Conservation (phyloP, 768 basidiomycete species). For the Leccinum truebloodii region DNA sequence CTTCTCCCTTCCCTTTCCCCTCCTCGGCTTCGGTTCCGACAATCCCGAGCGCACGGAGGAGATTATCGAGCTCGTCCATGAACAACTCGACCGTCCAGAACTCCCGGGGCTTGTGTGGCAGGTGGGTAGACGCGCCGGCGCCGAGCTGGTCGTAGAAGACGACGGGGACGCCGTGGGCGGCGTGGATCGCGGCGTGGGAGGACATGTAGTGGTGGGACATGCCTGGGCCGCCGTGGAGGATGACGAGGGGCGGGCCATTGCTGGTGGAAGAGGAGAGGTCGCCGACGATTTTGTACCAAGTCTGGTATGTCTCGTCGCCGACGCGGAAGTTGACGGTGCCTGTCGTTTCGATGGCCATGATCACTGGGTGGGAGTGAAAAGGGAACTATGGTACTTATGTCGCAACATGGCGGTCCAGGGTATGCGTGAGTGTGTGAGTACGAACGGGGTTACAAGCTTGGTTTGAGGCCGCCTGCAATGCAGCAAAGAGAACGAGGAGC, state of each 20-base stretch:
- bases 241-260: slow-evolving; percentile 29
- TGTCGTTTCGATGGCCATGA: slow-evolving; percentile 13
- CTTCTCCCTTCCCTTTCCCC: neutral
- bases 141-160: slow-evolving; percentile 54
- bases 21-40: neutral
- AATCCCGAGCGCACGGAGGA: slow-evolving; percentile 45
- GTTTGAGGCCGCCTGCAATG: too few relatives aligned
- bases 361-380: neutral
- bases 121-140: slow-evolving; percentile 43
- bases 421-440: too few relatives aligned
- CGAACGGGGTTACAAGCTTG: too few relatives aligned
- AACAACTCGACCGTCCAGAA: slow-evolving; percentile 53
- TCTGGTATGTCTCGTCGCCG: slow-evolving; percentile 32
- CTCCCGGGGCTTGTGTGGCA: slow-evolving; percentile 34
- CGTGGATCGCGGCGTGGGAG: slow-evolving; percentile 35
- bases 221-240: slow-evolving; percentile 47
- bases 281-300: slow-evolving; percentile 45
- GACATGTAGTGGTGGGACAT: slow-evolving; percentile 35
- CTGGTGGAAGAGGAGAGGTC: slow-evolving; percentile 27
- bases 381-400: neutral
- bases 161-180: slow-evolving; percentile 35
- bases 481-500: too few relatives aligned
- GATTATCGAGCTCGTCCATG: slow-evolving; percentile 50
- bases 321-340: slow-evolving; percentile 20
- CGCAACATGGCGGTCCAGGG: too few relatives aligned